Evolutionary conservation across 352 stramenopile species (phyloP), one percentile per base, ranked within the genome.

Genomic region (Phytopythium helicoides): DNA sequence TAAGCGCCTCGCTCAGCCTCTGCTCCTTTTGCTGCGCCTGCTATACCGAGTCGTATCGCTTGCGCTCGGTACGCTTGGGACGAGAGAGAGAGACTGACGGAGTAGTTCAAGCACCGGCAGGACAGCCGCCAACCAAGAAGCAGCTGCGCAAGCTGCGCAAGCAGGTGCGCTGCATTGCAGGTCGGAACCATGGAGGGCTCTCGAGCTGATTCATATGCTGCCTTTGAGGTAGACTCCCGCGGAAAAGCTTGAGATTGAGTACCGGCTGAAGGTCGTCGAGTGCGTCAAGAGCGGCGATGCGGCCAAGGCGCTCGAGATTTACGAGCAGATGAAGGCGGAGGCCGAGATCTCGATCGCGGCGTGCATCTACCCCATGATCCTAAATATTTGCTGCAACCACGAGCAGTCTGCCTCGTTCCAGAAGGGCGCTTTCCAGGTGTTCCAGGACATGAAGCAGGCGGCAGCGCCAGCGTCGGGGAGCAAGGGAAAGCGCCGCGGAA

Each of bases 341-440:
- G 47, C 70, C 34, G 51, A 41, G 4, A 60, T 80, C 6, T 54
- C 54, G 14, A 56, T 86, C 33, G 38, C 49, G 23, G 23, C 64
- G 33, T 86, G 87, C 65, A 57, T 84, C 47, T 83, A 74, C 54
- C 77, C 73, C 41, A 54, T 89, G 51, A 57, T 87, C 34, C 76
- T 89, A 56, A 87, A 76, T 51, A 22, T 81, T 1, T 87, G 79
- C 37, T 76, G 68, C 34, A 82, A 84, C 48, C 61, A 70, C 4
- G 65, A 82, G 15, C 50, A 70, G 8, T 50, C 52, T 5, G 62
- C 59, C 1, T 50, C 55, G 14, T 74, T 81, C 23, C 64, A 75
- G 19, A 28, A 39, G 1, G 69, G 80, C 9, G 74, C 77, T 3
- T 79, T 86, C 28, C 42, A 64, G 4, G 70, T 89, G 15, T 91